phyloP scores from a whole-genome alignment of 345 rosid species.

The Eucalyptus pauciflora region DNA sequence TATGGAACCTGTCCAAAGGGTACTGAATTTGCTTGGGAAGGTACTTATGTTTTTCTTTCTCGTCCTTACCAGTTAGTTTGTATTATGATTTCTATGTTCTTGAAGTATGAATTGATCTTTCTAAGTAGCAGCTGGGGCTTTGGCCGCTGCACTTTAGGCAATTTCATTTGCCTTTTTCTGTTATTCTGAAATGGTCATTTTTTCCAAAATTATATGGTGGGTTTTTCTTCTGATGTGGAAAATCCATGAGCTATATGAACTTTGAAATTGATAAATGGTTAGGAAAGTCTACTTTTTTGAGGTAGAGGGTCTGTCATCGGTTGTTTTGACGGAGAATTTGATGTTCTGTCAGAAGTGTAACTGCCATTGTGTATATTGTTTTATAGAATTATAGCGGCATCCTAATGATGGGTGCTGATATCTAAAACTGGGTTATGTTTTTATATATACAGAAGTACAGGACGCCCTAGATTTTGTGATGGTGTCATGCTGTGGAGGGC shows the following conservation, averaged over 20 bases:
- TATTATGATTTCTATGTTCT: background rate
- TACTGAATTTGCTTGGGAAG: constrained; percentile 72
- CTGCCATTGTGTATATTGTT: background rate
- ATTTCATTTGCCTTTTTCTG: background rate
- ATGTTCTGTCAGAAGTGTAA: background rate
- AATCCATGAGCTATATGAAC: background rate
- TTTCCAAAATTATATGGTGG: background rate
- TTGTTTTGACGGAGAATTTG: background rate
- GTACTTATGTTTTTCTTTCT: constrained; percentile 3
- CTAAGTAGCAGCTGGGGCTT: background rate
- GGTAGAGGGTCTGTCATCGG: background rate
- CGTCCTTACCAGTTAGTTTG: background rate
- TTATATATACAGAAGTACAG: background rate
- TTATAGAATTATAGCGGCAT: background rate
- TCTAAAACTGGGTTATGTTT: background rate
- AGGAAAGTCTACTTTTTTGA: background rate
- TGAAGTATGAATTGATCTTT: background rate
- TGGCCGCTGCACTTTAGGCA: background rate
- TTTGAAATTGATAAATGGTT: background rate
- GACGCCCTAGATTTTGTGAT: background rate
- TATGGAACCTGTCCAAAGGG: constrained; percentile 64
- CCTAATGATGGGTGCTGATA: background rate
- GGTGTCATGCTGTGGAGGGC: background rate
- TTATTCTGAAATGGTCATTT: background rate
- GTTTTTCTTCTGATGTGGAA: background rate